phyloP scores from a whole-genome alignment of 352 stramenopile genomes.

The Globisporangium cederbergense region DNA sequence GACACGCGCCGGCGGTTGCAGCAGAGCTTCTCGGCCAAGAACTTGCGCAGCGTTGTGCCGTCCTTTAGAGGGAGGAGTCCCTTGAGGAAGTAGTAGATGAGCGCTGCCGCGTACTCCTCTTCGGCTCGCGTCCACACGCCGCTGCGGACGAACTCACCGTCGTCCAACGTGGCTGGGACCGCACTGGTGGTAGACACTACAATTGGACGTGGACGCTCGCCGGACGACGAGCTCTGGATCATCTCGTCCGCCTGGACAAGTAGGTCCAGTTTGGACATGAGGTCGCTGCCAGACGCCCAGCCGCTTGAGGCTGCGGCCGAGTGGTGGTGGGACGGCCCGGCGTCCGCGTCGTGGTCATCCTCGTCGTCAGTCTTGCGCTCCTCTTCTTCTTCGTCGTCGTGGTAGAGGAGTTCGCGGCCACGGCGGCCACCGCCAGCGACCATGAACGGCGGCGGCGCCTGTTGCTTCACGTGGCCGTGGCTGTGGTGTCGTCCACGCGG shows the following conservation, averaged over 20 bases:
- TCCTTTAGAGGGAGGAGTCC: conserved; percentile 46
- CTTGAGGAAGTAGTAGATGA: conserved; percentile 67
- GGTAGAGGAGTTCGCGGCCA: conserved; percentile 7
- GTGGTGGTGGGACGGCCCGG: not conserved
- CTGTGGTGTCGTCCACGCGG: not conserved
- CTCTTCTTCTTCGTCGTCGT: conserved; percentile 24
- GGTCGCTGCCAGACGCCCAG: conserved; percentile 22
- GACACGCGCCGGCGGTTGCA: conserved; percentile 65
- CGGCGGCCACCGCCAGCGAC: conserved; percentile 3
- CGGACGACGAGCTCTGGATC: conserved; percentile 34
- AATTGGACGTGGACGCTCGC: not conserved
- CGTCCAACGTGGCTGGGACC: not conserved
- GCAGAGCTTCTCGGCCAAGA: conserved; percentile 57
- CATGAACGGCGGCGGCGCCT: not conserved
- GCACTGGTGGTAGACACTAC: not conserved
- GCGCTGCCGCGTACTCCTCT: conserved; percentile 56
- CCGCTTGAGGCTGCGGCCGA: conserved; percentile 9
- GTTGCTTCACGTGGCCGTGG: not conserved
- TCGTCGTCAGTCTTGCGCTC: conserved; percentile 19
- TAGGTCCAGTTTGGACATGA: conserved; percentile 52
- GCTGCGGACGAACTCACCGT: conserved; percentile 38
- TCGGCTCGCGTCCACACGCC: conserved; percentile 61
- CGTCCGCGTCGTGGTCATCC: conserved; percentile 10
- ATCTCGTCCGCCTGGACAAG: conserved; percentile 70
- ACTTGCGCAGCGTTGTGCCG: conserved; percentile 66